Evolutionary conservation across 2,329 filamentous ascomycete species (phyloP).

Genomic region (Nannizziopsis arthrosporioides): DNA sequence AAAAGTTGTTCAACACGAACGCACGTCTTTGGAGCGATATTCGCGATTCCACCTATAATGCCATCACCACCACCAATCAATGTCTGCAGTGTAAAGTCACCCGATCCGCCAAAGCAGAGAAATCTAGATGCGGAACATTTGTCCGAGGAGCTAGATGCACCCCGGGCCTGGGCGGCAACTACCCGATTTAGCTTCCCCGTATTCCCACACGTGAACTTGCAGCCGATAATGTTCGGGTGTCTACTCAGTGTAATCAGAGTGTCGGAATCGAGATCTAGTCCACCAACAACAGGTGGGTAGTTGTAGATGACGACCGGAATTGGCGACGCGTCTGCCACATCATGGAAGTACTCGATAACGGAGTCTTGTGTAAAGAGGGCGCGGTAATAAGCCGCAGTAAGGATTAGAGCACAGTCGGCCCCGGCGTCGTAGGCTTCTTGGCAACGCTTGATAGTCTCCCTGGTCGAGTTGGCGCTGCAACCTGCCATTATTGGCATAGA

Average conservation of each 20-base stretch:
- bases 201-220: constrained; percentile 86
- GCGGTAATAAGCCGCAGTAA: constrained; percentile 76
- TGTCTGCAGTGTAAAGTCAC: constrained; percentile 62
- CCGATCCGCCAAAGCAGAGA: constrained; percentile 59
- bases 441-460: constrained; percentile 65
- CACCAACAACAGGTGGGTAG: constrained; percentile 76
- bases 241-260: constrained; percentile 66
- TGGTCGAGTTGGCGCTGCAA: constrained; percentile 68
- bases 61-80: constrained; percentile 59
- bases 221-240: constrained; percentile 75
- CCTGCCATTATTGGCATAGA: constrained; percentile 72
- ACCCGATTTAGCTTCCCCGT: constrained; percentile 81
- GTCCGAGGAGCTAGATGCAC: not conserved
- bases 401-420: constrained; percentile 66
- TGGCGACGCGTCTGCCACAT: constrained; percentile 63
- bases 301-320: constrained; percentile 80
- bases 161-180: constrained; percentile 10
- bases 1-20: constrained; percentile 51
- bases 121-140: constrained; percentile 32
- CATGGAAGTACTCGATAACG: constrained; percentile 60
- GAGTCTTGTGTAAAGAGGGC: constrained; percentile 62
- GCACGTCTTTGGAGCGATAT: constrained; percentile 57
- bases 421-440: constrained; percentile 55
- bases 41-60: constrained; percentile 59
- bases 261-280: constrained; percentile 83